Base-by-base conservation (phyloP, 2,329 filamentous ascomycete species). In the Erysiphe pulchra region DNA sequence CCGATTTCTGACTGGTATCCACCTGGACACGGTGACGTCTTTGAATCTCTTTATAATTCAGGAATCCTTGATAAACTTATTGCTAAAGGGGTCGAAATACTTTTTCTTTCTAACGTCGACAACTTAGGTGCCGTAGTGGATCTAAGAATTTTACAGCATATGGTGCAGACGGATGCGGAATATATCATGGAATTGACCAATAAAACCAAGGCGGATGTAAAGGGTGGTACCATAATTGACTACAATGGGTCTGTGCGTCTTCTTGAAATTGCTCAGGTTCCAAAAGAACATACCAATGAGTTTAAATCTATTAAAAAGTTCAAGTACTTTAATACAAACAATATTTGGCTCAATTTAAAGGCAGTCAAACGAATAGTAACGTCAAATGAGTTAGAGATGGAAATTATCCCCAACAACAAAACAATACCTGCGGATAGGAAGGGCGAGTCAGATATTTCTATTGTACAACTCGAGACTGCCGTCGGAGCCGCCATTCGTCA, bases 231-330 rank as follows among this genome's bases (percentile, higher is more conserved):
- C 64, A 98, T 98, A 64, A 98, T 98, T 60, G 87, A 98, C 69
- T 94, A 94, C 66, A 90, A 98, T 63, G 87, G 87, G 59, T 86
- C 82, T 47, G 87, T 92, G 55, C 86, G 90, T 60, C 80, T 98
- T 54, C 80, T 98, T 45, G 90, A 98, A 70, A 94, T 98, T 58
- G 90, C 90, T 13, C 90, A 98, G 71, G 90, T 98, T 33, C 90
- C 90, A 66, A 98, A 95, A 77, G 84, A 98, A 71, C 90, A 98
- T 67, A 83, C 90, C 63, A 95, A 98, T 68, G 90, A 98, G 70
- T 98, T 98, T 83, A 98, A 98, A 78, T 94, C 86, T 43, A 98
- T 98, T 73, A 98, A 98, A 80, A 98, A 98, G 75, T 98, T 98
- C 80, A 94, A 92, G 75, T 98, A 98, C 77, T 98, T 98, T 80